Evolutionary conservation across 2,329 filamentous ascomycete species (phyloP).

Genomic region (Magnaporthiopsis incrustans): DNA sequence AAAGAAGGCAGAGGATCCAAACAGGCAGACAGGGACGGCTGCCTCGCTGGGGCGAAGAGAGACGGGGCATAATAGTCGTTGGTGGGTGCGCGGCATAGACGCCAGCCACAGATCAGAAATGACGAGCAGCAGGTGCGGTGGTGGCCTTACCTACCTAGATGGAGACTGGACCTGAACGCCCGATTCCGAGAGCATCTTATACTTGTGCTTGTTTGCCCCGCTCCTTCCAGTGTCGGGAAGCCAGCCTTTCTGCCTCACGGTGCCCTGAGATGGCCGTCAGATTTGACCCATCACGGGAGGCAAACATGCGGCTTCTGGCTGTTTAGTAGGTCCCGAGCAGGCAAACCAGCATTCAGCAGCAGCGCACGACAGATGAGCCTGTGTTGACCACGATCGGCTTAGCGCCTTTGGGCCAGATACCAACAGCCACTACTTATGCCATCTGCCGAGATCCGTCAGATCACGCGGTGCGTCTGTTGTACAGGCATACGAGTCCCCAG

Average conservation of each 20-base stretch:
- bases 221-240: background rate
- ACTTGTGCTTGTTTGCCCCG: background rate
- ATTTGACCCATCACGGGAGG: no score
- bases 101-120: background rate
- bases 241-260: background rate
- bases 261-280: background rate
- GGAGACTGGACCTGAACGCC: no score
- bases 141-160: background rate
- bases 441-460: background rate
- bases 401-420: no score
- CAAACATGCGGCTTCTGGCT: background rate
- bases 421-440: background rate
- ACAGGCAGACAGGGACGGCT: background rate
- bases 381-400: no score
- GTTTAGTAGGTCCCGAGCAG: background rate
- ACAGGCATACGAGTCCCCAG: background rate
- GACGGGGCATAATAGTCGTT: background rate
- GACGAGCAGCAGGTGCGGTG: no score
- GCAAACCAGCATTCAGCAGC: background rate
- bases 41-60: background rate
- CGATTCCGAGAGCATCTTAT: background rate
- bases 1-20: background rate
- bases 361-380: no score
- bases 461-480: background rate
- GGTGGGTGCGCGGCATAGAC: background rate